Base-by-base conservation (phyloP, 495 filamentous ascomycete species). In the Penicillium silybi region DNA sequence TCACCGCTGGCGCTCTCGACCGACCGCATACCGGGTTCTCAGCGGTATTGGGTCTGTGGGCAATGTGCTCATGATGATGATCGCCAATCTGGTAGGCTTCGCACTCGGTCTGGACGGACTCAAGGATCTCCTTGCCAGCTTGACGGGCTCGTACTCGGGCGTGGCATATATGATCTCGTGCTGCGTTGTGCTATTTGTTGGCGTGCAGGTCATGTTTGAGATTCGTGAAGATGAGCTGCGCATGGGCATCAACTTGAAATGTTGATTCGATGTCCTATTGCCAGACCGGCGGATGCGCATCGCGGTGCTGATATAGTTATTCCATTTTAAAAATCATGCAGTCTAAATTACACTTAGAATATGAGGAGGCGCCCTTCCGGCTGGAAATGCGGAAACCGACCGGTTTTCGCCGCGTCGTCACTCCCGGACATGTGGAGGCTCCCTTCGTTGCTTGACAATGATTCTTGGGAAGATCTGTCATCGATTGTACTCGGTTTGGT, bases 131-230 rank as follows among this genome's bases (percentile, higher is more conserved):
- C 65, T 95, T 32, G 70, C 78, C 18, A 84, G 88, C 1, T 86
- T 96, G 58, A 78, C 91, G 17, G 82, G 80, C 19, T 85, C 86
- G 35, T 88, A 82, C 59, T 82, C 83, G 32, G 92, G 88, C 71
- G 53, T 90, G 9, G 73, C 78, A 3, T 97, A 96, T 62, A 65
- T 97, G 43, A 63, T 80, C 4, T 73, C 76, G 0, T 87, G 90
- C 17, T 92, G 85, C 58, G 68, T 59, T 22, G 80, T 79, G 37
- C 62, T 97, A 11, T 99, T 96, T 63, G 84, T 92, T 3, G 92
- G 88, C 15, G 83, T 85, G 16, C 92, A 97, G 75, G 73, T 96
- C 53, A 99, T 97, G 93, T 96, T 97, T 76, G 95, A 99, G 77
- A 79, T 92, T 41, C 73, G 93, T 44, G 87, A 97, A 72, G 77